phyloP scores from a whole-genome alignment of 495 filamentous ascomycete genomes.

The Parathielavia hyrcaniae region DNA sequence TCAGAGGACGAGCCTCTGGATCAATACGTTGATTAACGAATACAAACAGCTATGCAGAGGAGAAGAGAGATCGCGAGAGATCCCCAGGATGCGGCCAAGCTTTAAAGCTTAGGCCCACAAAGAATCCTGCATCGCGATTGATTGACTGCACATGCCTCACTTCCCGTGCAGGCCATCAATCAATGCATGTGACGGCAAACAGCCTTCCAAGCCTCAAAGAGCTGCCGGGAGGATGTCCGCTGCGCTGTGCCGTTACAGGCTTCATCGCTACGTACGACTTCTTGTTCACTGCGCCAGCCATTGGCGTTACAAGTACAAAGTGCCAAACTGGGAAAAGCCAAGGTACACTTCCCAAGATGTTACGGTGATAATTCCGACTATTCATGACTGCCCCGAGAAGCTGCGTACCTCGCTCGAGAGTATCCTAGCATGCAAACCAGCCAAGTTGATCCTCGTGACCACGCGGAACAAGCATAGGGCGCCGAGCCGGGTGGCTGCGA shows the following conservation, averaged over 20 bases:
- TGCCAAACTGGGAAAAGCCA: constrained; percentile 41
- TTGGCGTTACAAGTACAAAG: constrained; percentile 43
- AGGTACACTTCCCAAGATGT: constrained; percentile 45
- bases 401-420: constrained; percentile 47
- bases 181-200: no score
- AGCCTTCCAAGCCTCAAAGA: no score
- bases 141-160: no score
- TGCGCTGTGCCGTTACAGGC: constrained; percentile 31
- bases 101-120: no score
- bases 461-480: constrained; percentile 47
- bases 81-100: no score
- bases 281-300: constrained; percentile 48
- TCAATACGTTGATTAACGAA: no score
- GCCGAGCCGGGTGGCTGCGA: constrained; percentile 40
- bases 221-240: no score
- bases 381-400: constrained; percentile 49
- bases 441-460: constrained; percentile 51
- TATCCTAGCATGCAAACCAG: constrained; percentile 48
- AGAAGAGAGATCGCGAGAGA: no score
- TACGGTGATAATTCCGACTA: constrained; percentile 53
- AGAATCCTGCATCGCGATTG: no score
- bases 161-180: no score
- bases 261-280: constrained; percentile 49
- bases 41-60: no score
- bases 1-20: no score